Evolutionary conservation across 2,329 filamentous ascomycete species (phyloP).

Genomic region (Phialocephala sp.): DNA sequence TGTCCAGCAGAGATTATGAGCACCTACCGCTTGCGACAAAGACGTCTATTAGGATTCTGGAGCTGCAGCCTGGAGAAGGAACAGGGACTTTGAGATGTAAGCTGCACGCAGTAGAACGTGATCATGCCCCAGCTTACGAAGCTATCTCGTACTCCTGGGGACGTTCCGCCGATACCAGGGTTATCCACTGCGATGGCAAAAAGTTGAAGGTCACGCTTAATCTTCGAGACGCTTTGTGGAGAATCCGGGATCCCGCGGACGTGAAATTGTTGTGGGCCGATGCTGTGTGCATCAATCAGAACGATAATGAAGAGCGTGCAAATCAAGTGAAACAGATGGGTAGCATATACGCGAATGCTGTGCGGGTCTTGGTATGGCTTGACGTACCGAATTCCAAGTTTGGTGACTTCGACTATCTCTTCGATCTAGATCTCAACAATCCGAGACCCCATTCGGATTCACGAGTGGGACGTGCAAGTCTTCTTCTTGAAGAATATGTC

Average conservation of each 20-base stretch:
- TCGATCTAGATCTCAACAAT: slow-evolving; percentile 6
- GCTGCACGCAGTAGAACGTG: slow-evolving; percentile 2
- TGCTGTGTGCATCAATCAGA: slow-evolving; percentile 12
- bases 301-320: slow-evolving; percentile 1
- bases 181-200: slow-evolving; percentile 18
- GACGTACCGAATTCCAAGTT: neutral
- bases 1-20: neutral
- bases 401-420: slow-evolving; percentile 9
- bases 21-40: neutral
- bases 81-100: neutral
- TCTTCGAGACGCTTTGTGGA: slow-evolving; percentile 17
- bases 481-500: slow-evolving; percentile 15
- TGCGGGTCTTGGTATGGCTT: neutral
- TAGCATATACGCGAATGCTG: neutral
- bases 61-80: slow-evolving; percentile 2
- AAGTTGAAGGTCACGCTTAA: slow-evolving; percentile 19
- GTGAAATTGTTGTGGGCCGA: slow-evolving; percentile 5
- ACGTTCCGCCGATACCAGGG: slow-evolving; percentile 4
- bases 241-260: slow-evolving; percentile 9
- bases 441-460: neutral
- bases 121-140: slow-evolving; percentile 12
- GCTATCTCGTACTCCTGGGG: slow-evolving; percentile 23
- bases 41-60: neutral
- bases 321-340: slow-evolving; percentile 9
- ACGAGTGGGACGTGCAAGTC: slow-evolving; percentile 6